phyloP scores from a whole-genome alignment of 306 rosid genomes.

The Acacia melanoxylon region DNA sequence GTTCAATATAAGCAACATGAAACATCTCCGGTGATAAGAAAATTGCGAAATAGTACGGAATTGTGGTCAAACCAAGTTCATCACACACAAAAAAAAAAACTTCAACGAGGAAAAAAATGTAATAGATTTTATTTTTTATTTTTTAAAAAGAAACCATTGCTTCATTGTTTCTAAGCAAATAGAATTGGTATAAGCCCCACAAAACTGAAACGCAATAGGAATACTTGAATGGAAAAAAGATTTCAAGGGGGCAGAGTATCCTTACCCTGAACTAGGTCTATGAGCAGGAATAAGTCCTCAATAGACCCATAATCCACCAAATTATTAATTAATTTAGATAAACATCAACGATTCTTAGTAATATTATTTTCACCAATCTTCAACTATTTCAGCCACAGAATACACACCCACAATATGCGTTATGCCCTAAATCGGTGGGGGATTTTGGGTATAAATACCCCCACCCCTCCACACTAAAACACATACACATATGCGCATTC shows the following conservation, averaged over 20 bases:
- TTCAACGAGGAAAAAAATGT: background rate
- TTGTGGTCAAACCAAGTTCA: background rate
- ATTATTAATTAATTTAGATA: background rate
- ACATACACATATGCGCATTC: no score
- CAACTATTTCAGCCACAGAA: no score
- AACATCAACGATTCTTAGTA: background rate
- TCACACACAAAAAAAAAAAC: background rate
- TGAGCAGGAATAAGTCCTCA: background rate
- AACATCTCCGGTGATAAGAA: background rate
- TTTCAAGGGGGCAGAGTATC: conserved; percentile 3
- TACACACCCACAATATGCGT: no score
- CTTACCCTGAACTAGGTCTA: background rate
- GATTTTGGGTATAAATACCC: no score
- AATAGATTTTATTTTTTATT: background rate
- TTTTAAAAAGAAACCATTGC: background rate
- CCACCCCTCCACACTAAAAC: no score
- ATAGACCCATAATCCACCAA: background rate
- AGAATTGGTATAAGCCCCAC: conserved; percentile 8
- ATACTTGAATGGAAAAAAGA: background rate
- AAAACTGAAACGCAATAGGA: conserved; percentile 2
- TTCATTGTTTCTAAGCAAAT: background rate
- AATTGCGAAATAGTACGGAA: background rate
- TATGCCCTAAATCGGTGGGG: no score
- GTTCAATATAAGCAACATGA: conserved; percentile 29
- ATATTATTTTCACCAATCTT: background rate